Conservation (phyloP, 2,329 filamentous ascomycete genomes). For the Alternaria sp. region DNA sequence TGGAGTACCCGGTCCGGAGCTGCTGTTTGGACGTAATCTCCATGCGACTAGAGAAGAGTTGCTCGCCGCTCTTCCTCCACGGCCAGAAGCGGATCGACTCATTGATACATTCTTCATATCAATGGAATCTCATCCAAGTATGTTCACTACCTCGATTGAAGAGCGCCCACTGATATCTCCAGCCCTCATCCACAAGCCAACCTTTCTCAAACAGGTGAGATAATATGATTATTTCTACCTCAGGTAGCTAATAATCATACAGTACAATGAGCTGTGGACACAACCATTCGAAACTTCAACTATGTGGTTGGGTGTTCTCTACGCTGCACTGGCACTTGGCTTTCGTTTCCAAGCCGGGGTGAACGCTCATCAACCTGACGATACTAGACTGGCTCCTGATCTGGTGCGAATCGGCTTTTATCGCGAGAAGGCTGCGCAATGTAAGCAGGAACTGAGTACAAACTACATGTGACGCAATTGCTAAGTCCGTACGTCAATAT, state of each 20-base stretch:
- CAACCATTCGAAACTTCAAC: constrained; percentile 46
- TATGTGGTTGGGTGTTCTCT: constrained; percentile 55
- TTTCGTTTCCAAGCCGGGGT: constrained; percentile 33
- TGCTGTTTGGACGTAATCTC: constrained; percentile 37
- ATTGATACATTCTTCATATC: constrained; percentile 34
- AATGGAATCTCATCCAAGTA: constrained; percentile 39
- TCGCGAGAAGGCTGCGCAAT: constrained; percentile 42
- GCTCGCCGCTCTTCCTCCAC: constrained; percentile 35
- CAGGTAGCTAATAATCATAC: constrained; percentile 4
- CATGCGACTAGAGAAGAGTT: constrained; percentile 39
- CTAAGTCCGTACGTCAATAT: not conserved
- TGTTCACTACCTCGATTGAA: not conserved
- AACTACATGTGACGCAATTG: not conserved
- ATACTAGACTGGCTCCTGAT: constrained; percentile 2
- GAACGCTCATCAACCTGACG: constrained; percentile 8
- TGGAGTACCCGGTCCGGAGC: constrained; percentile 34
- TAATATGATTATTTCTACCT: not conserved
- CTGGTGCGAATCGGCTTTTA: constrained; percentile 37
- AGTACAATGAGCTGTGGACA: constrained; percentile 56
- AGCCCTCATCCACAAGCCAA: constrained; percentile 41
- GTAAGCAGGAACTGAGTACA: not conserved
- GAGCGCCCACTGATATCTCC: constrained; percentile 1
- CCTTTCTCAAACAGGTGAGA: constrained; percentile 35
- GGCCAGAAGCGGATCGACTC: constrained; percentile 33
- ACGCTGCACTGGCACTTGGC: constrained; percentile 47